These are phyloP conservation scores for Nakataea oryzae DNA, from an alignment of 2,329 filamentous ascomycete species.

Conservation along the genomic window DNA sequence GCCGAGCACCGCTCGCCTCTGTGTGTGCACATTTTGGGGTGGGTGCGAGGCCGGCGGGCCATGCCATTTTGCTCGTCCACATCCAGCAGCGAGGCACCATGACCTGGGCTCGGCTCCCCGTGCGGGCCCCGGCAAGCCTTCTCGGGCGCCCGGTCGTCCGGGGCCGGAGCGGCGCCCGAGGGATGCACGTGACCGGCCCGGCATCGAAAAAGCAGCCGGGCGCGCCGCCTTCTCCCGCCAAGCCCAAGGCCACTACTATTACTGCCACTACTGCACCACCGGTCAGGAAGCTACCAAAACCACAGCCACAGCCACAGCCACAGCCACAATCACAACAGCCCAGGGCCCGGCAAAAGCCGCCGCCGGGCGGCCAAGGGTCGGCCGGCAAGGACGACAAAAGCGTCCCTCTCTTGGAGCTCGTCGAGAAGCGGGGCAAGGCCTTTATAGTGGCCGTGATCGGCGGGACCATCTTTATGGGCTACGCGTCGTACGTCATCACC, in stretches of 20 bases:
- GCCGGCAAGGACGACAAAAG: slow-evolving; percentile 2
- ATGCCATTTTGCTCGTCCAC: no score
- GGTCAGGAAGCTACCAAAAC: neutral
- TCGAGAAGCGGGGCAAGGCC: slow-evolving; percentile 10
- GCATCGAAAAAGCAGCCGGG: neutral
- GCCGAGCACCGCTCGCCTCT: neutral
- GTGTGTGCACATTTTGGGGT: no score
- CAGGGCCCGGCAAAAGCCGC: no score
- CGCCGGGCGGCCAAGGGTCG: neutral
- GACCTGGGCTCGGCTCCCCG: neutral
- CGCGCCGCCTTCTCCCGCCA: neutral
- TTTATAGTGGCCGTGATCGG: slow-evolving; percentile 12
- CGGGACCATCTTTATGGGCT: slow-evolving; percentile 12
- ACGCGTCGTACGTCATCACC: slow-evolving; percentile 10
- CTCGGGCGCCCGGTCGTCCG: neutral
- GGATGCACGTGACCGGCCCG: neutral
- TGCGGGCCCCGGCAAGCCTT: neutral
- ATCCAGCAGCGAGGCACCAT: neutral
- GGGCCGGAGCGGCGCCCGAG: neutral
- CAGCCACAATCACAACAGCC: neutral
- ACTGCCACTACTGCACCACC: no score
- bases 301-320: neutral
- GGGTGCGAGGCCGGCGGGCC: neutral
- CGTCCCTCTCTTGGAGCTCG: slow-evolving; percentile 15
- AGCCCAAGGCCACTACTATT: neutral